These are phyloP conservation scores for Pterocarpus santalinus DNA, from an alignment of 306 rosid genomes.

Conservation along the genomic window DNA sequence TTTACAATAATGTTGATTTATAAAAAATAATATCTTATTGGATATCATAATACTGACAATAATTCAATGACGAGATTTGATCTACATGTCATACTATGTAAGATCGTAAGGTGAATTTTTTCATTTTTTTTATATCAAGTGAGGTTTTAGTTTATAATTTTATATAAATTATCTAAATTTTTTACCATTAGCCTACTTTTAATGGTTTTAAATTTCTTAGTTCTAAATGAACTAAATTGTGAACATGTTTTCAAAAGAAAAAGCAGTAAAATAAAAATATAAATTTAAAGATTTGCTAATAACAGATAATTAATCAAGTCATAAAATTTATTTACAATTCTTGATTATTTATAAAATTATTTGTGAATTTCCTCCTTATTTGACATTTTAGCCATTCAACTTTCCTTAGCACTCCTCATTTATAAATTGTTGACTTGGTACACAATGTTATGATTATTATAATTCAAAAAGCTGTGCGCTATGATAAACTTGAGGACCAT, in stretches of 20 bases:
- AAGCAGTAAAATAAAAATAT: not conserved
- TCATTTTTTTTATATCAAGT: not conserved
- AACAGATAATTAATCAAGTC: no score
- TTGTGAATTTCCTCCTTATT: not conserved
- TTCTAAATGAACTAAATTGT: no score
- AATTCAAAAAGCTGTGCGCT: constrained; percentile 34
- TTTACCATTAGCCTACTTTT: no score
- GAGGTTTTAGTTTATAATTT: no score
- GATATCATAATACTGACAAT: constrained; percentile 42
- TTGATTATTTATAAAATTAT: not conserved
- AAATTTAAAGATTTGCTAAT: not conserved
- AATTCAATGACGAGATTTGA: constrained; percentile 34
- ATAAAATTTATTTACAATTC: not conserved
- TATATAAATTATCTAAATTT: no score
- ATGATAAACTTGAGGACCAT: constrained; percentile 46
- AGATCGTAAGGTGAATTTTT: constrained; percentile 49
- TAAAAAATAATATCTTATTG: not conserved
- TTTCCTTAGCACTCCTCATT: not conserved
- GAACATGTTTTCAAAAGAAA: no score
- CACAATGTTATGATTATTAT: constrained; percentile 1
- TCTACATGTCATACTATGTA: constrained; percentile 31
- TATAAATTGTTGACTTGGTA: constrained; percentile 7
- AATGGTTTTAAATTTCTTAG: no score
- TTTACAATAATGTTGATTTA: not conserved
- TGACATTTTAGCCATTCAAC: not conserved